Conservation (phyloP, 2,329 filamentous ascomycete genomes). For the Phyllosticta citribraziliensis region DNA sequence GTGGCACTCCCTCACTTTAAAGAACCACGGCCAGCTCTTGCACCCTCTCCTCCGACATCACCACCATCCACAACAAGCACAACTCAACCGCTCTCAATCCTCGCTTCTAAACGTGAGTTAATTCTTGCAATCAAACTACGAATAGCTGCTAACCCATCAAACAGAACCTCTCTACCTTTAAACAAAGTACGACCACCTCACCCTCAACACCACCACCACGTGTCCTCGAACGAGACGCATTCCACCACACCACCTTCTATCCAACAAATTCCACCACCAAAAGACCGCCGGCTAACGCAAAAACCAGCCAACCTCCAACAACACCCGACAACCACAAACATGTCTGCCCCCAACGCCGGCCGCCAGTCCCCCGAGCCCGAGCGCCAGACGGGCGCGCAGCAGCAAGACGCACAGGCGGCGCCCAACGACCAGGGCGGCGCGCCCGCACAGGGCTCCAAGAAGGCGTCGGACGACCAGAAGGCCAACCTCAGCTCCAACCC, state of each 20-base stretch:
- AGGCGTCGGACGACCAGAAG: constrained; percentile 42
- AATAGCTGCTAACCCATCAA: not conserved
- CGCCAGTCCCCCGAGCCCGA: constrained; percentile 71
- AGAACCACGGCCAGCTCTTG: not conserved
- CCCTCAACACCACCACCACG: not conserved
- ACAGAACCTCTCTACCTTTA: not conserved
- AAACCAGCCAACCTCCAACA: constrained; percentile 15
- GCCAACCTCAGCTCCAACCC: constrained; percentile 52
- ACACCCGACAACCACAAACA: constrained; percentile 32
- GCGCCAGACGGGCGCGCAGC: constrained; percentile 55
- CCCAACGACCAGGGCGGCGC: constrained; percentile 43
- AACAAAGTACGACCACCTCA: constrained; percentile 1
- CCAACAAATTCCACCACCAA: not conserved
- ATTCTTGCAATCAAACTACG: not conserved
- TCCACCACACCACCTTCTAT: not conserved
- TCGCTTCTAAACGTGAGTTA: not conserved
- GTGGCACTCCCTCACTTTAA: not conserved
- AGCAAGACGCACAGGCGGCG: constrained; percentile 48
- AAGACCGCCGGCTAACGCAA: not conserved
- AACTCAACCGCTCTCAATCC: not conserved
- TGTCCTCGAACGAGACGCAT: not conserved
- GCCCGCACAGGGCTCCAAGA: constrained; percentile 37
- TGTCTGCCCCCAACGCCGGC: constrained; percentile 57
- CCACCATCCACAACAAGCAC: not conserved
- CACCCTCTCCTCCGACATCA: not conserved